Percentiles rank a stretch among this genome's conserved stretches.
These are phyloP conservation scores for Salix caprea DNA, from an alignment of 345 rosid species.

Conservation along the genomic window DNA sequence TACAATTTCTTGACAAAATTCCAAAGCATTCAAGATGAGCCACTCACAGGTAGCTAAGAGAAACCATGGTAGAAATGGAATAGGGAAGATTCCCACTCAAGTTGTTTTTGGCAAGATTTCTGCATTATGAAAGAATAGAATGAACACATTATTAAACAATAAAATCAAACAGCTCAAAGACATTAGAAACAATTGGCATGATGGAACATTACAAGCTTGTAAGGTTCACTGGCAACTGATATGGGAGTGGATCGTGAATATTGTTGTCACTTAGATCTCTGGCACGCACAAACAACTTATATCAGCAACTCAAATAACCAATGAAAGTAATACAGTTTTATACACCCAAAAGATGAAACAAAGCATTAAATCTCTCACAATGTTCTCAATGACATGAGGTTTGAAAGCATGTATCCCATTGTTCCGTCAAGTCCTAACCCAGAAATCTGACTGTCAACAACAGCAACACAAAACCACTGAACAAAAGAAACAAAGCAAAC, in stretches of 20 bases:
- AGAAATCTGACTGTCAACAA: conserved; percentile 62
- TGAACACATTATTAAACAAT: conserved; percentile 1
- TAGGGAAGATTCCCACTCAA: conserved; percentile 86
- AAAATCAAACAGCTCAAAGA: conserved; percentile 6
- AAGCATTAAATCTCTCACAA: conserved; percentile 42
- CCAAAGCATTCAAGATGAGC: conserved; percentile 22
- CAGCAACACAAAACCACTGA: conserved; percentile 8
- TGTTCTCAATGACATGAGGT: conserved; percentile 61
- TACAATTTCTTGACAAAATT: background rate
- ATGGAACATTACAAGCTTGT: conserved; percentile 71
- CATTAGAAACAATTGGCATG: conserved; percentile 8
- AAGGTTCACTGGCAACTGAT: conserved; percentile 93
- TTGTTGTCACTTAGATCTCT: conserved; percentile 89
- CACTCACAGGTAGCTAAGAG: conserved; percentile 76
- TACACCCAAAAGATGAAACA: background rate
- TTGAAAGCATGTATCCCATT: conserved; percentile 83
- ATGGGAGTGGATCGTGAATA: conserved; percentile 80
- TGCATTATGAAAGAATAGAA: conserved; percentile 34
- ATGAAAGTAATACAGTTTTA: conserved; percentile 1
- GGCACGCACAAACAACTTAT: conserved; percentile 17
- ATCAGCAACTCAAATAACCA: conserved; percentile 14
- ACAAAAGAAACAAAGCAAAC: background rate
- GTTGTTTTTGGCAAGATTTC: conserved; percentile 87
- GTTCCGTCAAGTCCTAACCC: conserved; percentile 76
- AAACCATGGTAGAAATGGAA: conserved; percentile 68